A percentile compares a stretch with the other conserved stretches of the same genome.
phyloP scores from a whole-genome alignment of 1,139 yeast species.

The Suhomyces atakaporum region DNA sequence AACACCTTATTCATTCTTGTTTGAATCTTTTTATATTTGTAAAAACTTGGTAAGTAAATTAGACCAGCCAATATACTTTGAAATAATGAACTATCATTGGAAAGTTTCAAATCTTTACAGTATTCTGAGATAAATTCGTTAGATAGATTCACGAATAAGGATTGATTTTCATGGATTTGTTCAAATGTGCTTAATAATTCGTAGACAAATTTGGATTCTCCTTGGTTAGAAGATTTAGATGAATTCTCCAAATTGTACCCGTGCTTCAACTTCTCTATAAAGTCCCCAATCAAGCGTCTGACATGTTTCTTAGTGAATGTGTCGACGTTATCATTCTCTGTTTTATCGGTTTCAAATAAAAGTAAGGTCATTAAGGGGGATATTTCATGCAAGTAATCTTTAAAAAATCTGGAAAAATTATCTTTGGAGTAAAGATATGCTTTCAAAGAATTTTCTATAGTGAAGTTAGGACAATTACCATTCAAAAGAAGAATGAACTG shows the following conservation, averaged over 20 bases:
- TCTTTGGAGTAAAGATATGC: slow-evolving; percentile 61
- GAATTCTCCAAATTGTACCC: slow-evolving; percentile 26
- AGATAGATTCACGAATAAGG: slow-evolving; percentile 39
- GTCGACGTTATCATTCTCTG: slow-evolving; percentile 8
- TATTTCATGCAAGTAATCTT: slow-evolving; percentile 43
- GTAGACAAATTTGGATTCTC: slow-evolving; percentile 43
- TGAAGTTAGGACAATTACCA: slow-evolving; percentile 20
- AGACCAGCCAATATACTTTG: slow-evolving; percentile 70
- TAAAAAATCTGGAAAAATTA: slow-evolving; percentile 50
- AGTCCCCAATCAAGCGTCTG: slow-evolving; percentile 24
- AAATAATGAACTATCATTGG: slow-evolving; percentile 72
- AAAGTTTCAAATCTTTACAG: slow-evolving; percentile 62
- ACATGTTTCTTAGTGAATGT: slow-evolving; percentile 22
- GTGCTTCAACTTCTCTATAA: slow-evolving; percentile 27
- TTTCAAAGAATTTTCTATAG: slow-evolving; percentile 31
- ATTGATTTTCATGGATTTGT: slow-evolving; percentile 34
- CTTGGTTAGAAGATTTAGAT: slow-evolving; percentile 17
- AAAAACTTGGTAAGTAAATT: slow-evolving; percentile 68
- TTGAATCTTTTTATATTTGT: slow-evolving; percentile 60
- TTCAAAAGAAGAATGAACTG: slow-evolving; percentile 52
- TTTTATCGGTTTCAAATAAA: slow-evolving; percentile 29
- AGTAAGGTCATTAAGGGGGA: slow-evolving; percentile 57
- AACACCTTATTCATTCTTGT: slow-evolving; percentile 29
- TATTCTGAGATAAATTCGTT: slow-evolving; percentile 65
- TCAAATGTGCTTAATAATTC: slow-evolving; percentile 41